Evolutionary conservation across 73 alveolate species (phyloP), one percentile per base, ranked within the genome.

Genomic region (Paramecium octaurelia): DNA sequence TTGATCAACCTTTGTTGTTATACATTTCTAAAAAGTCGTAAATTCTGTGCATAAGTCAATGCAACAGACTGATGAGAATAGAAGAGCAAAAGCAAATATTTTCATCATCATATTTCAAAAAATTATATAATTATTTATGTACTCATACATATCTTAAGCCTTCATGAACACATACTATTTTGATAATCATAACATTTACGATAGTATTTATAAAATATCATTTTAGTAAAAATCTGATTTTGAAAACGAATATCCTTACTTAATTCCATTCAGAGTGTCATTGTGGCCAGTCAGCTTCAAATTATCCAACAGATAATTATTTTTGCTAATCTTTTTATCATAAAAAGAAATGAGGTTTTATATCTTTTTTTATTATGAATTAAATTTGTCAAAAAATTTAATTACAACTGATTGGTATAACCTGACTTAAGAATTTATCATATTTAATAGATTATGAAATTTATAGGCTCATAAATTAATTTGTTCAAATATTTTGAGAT

Each of bases 1-100:
- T 80, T 80, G 57, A 44, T 80, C 91, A 11, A 31, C 43, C 46
- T 42, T 80, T 10, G 76, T 80, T 21, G 91, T 12, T 44, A 80
- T 46, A 27, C 91, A 80, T 44, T 21, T 42, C 7, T 80, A 29
- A 43, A 40, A 80, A 31, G 91, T 44, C 29, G 57, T 34, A 23
- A 43, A 44, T 48, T 44, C 48, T 80, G 76, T 80, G 11, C 91
- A 80, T 24, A 43, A 23, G 34, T 80, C 91, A 1, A 80, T 54
- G 69, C 69, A 54, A 54, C 6, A 23, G 27, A 54, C 23, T n/a
- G 69, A 54, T 18, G 31, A 54, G 18, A 54, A 18, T 18, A 54
- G 18, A 3, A 54, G 69, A 54, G 31, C 69, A 54, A 54, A 54
- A 16, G 21, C 31, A 7, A 54, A 54, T 54, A 54, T 54, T n/a